A percentile compares a stretch with the other conserved stretches of the same genome.
Evolutionary conservation across 164 flowering plant species (phyloP).

Genomic region (Annona squamosa): DNA sequence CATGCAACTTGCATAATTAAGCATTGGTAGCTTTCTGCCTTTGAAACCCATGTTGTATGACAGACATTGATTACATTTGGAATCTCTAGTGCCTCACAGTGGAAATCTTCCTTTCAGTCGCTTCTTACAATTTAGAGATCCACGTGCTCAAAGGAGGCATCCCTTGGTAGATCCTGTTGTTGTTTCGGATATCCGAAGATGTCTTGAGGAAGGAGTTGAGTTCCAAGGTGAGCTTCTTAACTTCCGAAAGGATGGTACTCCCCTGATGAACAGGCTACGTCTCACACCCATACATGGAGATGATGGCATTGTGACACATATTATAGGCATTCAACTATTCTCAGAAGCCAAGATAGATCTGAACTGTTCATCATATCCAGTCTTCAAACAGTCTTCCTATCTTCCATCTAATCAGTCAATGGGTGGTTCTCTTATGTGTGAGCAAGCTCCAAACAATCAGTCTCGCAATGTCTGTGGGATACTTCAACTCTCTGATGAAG

Average conservation of each 20-base stretch:
- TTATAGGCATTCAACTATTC: constrained; percentile 77
- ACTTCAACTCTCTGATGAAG: constrained; percentile 80
- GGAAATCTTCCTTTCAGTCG: constrained; percentile 42
- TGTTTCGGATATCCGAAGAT: constrained; percentile 70
- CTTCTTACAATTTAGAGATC: constrained; percentile 69
- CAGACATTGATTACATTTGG: background rate
- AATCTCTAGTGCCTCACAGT: constrained; percentile 6
- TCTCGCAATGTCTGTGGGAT: constrained; percentile 43
- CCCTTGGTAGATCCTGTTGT: constrained; percentile 84
- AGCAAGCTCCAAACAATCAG: constrained; percentile 21
- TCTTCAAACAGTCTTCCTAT: constrained; percentile 49
- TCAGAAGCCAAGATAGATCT: constrained; percentile 64
- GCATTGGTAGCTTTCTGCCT: too few relatives aligned
- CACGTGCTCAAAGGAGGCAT: constrained; percentile 74
- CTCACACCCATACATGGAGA: constrained; percentile 65
- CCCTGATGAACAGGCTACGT: constrained; percentile 62
- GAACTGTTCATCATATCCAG: constrained; percentile 66
- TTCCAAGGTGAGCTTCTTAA: constrained; percentile 86
- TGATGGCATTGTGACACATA: constrained; percentile 65
- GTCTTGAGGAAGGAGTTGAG: constrained; percentile 68
- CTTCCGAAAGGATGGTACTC: constrained; percentile 78
- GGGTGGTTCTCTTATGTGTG: constrained; percentile 23
- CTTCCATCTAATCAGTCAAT: constrained; percentile 26
- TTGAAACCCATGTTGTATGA: background rate
- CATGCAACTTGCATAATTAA: too few relatives aligned